These are phyloP conservation scores for Talaromyces wortmannii DNA, from an alignment of 495 filamentous ascomycete species.

Conservation along the genomic window DNA sequence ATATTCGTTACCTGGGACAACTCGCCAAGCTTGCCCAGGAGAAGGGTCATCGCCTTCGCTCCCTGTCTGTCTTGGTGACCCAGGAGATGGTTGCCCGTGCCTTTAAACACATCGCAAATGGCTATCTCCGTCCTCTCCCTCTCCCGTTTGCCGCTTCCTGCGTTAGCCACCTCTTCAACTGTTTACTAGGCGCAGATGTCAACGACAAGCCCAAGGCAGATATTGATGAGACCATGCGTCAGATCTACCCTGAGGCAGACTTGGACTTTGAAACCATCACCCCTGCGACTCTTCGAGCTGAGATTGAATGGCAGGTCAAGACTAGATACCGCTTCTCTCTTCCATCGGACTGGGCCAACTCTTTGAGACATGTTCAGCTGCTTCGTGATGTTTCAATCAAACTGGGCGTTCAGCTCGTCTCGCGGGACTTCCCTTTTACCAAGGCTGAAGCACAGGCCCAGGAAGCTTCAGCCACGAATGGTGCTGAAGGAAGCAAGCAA, in stretches of 20 bases:
- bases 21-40: constrained; percentile 62
- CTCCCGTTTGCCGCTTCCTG: constrained; percentile 67
- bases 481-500: constrained; percentile 24
- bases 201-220: constrained; percentile 72
- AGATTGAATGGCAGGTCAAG: constrained; percentile 64
- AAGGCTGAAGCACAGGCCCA: constrained; percentile 33
- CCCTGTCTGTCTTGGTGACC: constrained; percentile 65
- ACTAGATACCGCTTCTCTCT: constrained; percentile 74
- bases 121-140: constrained; percentile 75
- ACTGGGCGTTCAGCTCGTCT: constrained; percentile 81
- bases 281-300: constrained; percentile 58
- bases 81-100: constrained; percentile 92
- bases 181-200: constrained; percentile 71
- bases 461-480: constrained; percentile 32
- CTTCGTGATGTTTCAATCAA: constrained; percentile 86
- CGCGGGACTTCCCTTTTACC: constrained; percentile 72
- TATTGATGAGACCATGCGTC: constrained; percentile 64
- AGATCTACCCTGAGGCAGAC: constrained; percentile 76
- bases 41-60: constrained; percentile 63
- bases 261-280: constrained; percentile 72
- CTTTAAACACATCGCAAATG: constrained; percentile 87
- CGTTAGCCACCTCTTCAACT: constrained; percentile 87
- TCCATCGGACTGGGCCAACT: constrained; percentile 53
- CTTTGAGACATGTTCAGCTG: constrained; percentile 70
- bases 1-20: constrained; percentile 89